Percentiles rank a stretch among this genome's conserved stretches.
Evolutionary conservation across 495 filamentous ascomycete species (phyloP).

Genomic region (Aspergillus cavernicola): DNA sequence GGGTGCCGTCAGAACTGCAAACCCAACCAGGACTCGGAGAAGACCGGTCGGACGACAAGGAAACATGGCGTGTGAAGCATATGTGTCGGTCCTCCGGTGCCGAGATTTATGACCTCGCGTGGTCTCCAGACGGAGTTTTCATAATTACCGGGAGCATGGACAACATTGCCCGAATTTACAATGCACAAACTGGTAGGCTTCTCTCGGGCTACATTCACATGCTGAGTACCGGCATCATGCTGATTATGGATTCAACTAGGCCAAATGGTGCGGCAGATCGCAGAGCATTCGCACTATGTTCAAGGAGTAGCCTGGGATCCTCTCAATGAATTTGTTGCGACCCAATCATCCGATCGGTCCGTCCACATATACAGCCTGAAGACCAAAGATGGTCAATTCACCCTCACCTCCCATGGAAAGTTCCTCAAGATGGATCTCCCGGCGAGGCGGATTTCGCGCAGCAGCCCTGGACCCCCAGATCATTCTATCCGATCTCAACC

Average conservation of each 20-base stretch:
- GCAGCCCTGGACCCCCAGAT: slow-evolving; percentile 90
- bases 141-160: slow-evolving; percentile 99
- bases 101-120: slow-evolving; percentile 97
- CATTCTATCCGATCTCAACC: slow-evolving; percentile 54
- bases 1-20: slow-evolving; percentile 82
- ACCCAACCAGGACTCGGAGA: slow-evolving; percentile 66
- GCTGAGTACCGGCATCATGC: background rate
- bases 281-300: slow-evolving; percentile 98
- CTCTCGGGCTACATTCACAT: background rate
- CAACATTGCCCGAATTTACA: slow-evolving; percentile 96
- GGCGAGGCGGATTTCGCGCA: slow-evolving; percentile 80
- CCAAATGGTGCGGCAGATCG: slow-evolving; percentile 89
- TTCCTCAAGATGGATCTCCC: slow-evolving; percentile 88
- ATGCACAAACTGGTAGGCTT: slow-evolving; percentile 79
- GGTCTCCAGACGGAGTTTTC: slow-evolving; percentile 93
- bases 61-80: slow-evolving; percentile 93
- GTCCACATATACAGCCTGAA: slow-evolving; percentile 96
- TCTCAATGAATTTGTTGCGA: slow-evolving; percentile 95
- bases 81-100: slow-evolving; percentile 92
- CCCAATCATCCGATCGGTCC: slow-evolving; percentile 95
- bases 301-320: slow-evolving; percentile 99
- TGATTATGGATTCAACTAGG: slow-evolving; percentile 45
- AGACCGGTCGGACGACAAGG: slow-evolving; percentile 87
- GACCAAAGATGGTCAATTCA: slow-evolving; percentile 95
- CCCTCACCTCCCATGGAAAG: slow-evolving; percentile 72